These are phyloP conservation scores for Lotmaria passim DNA, from an alignment of 208 protist species.

Conservation along the genomic window DNA sequence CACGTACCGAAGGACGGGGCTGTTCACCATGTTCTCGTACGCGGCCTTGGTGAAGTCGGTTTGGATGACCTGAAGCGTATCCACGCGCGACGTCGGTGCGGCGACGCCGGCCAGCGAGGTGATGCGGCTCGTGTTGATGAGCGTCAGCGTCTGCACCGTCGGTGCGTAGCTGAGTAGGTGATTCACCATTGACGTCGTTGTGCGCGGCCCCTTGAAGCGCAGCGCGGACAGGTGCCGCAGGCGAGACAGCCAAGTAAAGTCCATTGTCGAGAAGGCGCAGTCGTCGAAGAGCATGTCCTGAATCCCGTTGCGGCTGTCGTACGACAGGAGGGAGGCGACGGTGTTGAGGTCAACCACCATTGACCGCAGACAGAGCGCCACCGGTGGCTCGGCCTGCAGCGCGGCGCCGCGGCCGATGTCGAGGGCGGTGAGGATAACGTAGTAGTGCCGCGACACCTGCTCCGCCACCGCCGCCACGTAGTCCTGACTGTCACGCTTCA, in stretches of 20 bases:
- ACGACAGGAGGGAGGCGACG: conserved; percentile 30
- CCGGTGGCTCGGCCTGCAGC: conserved; percentile 18
- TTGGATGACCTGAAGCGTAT: conserved; percentile 38
- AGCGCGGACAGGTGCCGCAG: conserved; percentile 24
- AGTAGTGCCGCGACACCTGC: conserved; percentile 32
- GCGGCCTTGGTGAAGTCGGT: conserved; percentile 35
- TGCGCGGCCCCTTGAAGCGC: conserved; percentile 32
- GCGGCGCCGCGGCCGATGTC: conserved; percentile 39
- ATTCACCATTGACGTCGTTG: conserved; percentile 23
- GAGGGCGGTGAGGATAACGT: conserved; percentile 26
- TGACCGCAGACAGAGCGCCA: conserved; percentile 32
- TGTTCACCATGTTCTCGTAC: conserved; percentile 29
- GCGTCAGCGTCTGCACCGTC: conserved; percentile 29
- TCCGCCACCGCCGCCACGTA: conserved; percentile 37
- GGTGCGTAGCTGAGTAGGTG: conserved; percentile 21
- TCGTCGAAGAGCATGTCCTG: conserved; percentile 45
- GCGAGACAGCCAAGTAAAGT: conserved; percentile 31
- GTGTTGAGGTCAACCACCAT: conserved; percentile 38
- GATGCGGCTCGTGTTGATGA: conserved; percentile 33
- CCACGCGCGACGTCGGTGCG: conserved; percentile 3
- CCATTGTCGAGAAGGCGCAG: conserved; percentile 35
- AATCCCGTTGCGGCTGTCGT: conserved; percentile 28
- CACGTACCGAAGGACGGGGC: conserved; percentile 27
- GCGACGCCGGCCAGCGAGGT: conserved; percentile 18
- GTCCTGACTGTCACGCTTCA: conserved; percentile 17